Evolutionary conservation across 129 eudicot species (phyloP).

Genomic region (Arctium lappa): DNA sequence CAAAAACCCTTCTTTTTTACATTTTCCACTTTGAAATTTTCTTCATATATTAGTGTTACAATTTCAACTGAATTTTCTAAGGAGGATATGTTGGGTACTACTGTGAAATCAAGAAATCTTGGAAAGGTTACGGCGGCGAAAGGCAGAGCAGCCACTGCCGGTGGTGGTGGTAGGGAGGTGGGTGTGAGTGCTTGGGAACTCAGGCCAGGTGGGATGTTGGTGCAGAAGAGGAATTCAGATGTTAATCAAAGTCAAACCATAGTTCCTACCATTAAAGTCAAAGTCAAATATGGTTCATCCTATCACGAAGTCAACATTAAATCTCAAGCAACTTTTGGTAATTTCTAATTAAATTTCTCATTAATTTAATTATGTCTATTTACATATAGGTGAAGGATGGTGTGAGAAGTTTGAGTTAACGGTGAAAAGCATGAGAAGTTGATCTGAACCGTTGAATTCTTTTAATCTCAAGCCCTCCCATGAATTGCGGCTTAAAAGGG

Average conservation of each 20-base stretch:
- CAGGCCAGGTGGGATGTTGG: conserved; percentile 93
- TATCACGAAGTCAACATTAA: conserved; percentile 64
- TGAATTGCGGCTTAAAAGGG: too few relatives aligned
- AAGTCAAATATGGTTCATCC: conserved; percentile 68
- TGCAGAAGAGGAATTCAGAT: conserved; percentile 83
- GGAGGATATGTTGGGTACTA: conserved; percentile 33
- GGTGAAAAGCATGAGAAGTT: too few relatives aligned
- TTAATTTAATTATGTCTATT: background rate
- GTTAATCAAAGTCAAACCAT: conserved; percentile 35
- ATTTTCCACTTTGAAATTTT: conserved; percentile 11
- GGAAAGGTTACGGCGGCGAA: conserved; percentile 33
- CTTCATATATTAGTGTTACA: conserved; percentile 25
- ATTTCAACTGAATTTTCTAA: conserved; percentile 14
- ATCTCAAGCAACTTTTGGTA: conserved; percentile 88
- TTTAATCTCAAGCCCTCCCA: too few relatives aligned
- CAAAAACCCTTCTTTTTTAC: conserved; percentile 26
- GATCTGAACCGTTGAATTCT: too few relatives aligned
- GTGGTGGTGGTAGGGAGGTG: conserved; percentile 28
- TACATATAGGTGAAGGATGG: background rate
- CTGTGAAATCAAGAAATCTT: conserved; percentile 43
- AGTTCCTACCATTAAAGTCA: conserved; percentile 62
- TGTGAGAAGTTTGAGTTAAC: too few relatives aligned
- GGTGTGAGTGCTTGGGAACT: conserved; percentile 57
- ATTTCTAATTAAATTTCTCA: conserved; percentile 1
- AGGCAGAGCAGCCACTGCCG: conserved; percentile 22